Conservation (phyloP, 164 flowering plant species). For the Umbilicus rupestris region DNA sequence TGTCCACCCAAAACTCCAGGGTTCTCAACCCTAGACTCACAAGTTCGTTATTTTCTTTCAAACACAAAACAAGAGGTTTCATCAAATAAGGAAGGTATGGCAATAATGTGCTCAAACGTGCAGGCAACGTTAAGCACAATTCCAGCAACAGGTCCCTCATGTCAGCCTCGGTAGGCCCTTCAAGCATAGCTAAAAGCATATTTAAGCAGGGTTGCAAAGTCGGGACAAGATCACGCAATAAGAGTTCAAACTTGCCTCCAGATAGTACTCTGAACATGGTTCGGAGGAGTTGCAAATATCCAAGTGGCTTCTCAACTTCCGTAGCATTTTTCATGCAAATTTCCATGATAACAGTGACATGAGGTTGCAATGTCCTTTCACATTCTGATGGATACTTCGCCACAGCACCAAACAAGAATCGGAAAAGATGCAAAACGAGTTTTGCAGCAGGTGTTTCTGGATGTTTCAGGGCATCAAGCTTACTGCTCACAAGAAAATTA, state of each 20-base stretch:
- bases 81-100: slow-evolving; percentile 88
- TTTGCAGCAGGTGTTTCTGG: slow-evolving; percentile 84
- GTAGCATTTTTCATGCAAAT: slow-evolving; percentile 83
- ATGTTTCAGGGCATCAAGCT: slow-evolving; percentile 82
- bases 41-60: slow-evolving; percentile 82
- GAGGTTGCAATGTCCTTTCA: slow-evolving; percentile 92
- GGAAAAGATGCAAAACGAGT: slow-evolving; percentile 87
- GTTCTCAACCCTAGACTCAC: slow-evolving; percentile 82
- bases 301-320: slow-evolving; percentile 86
- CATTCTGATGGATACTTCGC: slow-evolving; percentile 81
- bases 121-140: slow-evolving; percentile 85
- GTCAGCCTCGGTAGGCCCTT: slow-evolving; percentile 91
- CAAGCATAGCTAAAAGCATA: slow-evolving; percentile 87
- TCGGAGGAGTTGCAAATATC: slow-evolving; percentile 86
- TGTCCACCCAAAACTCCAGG: slow-evolving; percentile 96
- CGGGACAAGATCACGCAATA: slow-evolving; percentile 72
- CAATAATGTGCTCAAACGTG: slow-evolving; percentile 81
- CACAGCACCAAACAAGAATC: slow-evolving; percentile 74
- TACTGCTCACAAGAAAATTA: slow-evolving; percentile 84
- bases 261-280: slow-evolving; percentile 86
- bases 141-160: slow-evolving; percentile 87
- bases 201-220: slow-evolving; percentile 78
- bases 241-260: slow-evolving; percentile 85
- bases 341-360: slow-evolving; percentile 88
- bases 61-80: slow-evolving; percentile 90